These are phyloP conservation scores for Brettanomyces bruxellensis DNA, from an alignment of 805 yeast genomes.

Conservation along the genomic window DNA sequence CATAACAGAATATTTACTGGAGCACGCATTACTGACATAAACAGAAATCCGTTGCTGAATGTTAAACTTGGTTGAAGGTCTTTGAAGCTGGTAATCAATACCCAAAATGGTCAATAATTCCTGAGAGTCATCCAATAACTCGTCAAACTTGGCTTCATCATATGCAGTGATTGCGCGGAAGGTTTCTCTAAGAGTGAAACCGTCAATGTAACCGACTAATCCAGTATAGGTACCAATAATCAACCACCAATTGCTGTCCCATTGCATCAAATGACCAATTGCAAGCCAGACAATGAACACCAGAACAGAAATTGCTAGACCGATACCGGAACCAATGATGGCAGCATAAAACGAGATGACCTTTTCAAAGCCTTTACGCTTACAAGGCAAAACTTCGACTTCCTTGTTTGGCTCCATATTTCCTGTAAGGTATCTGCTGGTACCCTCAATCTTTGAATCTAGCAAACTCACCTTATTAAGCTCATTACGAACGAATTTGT, in stretches of 20 bases:
- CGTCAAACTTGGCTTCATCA: conserved; percentile 16
- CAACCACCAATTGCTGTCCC: conserved; percentile 35
- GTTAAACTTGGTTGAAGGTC: conserved; percentile 1
- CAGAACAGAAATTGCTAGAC: conserved; percentile 24
- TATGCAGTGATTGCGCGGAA: conserved; percentile 21
- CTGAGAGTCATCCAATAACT: conserved; percentile 24
- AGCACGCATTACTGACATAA: conserved; percentile 23
- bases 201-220: conserved; percentile 33
- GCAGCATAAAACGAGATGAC: conserved; percentile 27
- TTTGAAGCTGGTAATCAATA: conserved; percentile 10
- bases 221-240: conserved; percentile 40
- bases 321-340: conserved; percentile 34
- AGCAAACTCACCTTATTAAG: conserved; percentile 12
- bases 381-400: conserved; percentile 20
- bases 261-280: conserved; percentile 28
- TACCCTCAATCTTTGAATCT: conserved; percentile 24
- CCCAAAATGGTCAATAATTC: conserved; percentile 22
- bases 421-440: conserved; percentile 15
- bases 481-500: conserved; percentile 18
- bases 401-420: conserved; percentile 17
- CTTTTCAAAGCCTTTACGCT: conserved; percentile 8
- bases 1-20: conserved; percentile 25
- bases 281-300: conserved; percentile 30
- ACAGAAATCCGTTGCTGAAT: conserved; percentile 8
- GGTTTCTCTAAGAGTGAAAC: conserved; percentile 31